These are phyloP conservation scores for Pyrrhoderma lamaoense DNA, from an alignment of 1,284 basidiomycete genomes.

Conservation along the genomic window DNA sequence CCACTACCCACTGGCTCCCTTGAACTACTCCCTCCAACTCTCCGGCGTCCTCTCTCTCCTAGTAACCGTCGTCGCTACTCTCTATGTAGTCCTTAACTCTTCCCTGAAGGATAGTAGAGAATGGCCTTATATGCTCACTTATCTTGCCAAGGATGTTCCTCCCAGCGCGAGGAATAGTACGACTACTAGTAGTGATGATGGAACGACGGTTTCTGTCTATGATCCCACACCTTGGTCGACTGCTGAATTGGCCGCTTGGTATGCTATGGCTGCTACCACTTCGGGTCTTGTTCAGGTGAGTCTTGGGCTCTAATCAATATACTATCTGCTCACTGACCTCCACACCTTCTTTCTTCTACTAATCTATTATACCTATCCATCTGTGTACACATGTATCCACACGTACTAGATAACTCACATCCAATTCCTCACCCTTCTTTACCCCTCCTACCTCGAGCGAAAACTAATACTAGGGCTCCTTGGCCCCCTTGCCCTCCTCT, in stretches of 20 bases:
- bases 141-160: slow-evolving; percentile 80
- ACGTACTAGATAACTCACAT: slow-evolving; percentile 88
- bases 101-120: slow-evolving; percentile 55
- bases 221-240: slow-evolving; percentile 48
- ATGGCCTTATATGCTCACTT: slow-evolving; percentile 96
- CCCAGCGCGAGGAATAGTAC: slow-evolving; percentile 31
- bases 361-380: too few relatives aligned
- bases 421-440: slow-evolving; percentile 94
- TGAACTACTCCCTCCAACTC: slow-evolving; percentile 88
- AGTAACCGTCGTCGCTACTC: slow-evolving; percentile 67
- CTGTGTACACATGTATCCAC: too few relatives aligned
- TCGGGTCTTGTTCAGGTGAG: slow-evolving; percentile 80
- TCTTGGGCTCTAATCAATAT: slow-evolving; percentile 2
- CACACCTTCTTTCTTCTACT: too few relatives aligned
- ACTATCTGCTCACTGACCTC: not conserved
- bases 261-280: slow-evolving; percentile 81
- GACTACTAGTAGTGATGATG: slow-evolving; percentile 16
- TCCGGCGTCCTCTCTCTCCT: slow-evolving; percentile 77
- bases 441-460: slow-evolving; percentile 88
- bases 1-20: slow-evolving; percentile 87
- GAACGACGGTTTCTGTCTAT: slow-evolving; percentile 17
- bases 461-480: slow-evolving; percentile 84
- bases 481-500: slow-evolving; percentile 81
- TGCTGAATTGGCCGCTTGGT: slow-evolving; percentile 73
- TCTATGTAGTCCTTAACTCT: slow-evolving; percentile 65